A percentile compares a stretch with the other conserved stretches of the same genome.
phyloP scores from a whole-genome alignment of 2,329 filamentous ascomycete species.

The Penicillium paneum region DNA sequence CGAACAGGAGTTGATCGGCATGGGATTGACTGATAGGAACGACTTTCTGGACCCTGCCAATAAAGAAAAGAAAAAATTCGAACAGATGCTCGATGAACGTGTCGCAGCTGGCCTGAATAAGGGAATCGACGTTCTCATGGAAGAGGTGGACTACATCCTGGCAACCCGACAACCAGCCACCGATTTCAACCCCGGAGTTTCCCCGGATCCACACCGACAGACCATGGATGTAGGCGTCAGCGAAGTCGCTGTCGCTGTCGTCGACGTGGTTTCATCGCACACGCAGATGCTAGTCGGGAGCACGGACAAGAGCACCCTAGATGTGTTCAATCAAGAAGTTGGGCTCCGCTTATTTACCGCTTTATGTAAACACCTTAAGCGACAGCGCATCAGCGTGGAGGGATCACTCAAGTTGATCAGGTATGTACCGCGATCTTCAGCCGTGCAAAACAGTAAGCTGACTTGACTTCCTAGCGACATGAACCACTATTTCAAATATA shows the following conservation, averaged over 20 bases:
- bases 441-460: neutral
- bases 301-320: conserved; percentile 95
- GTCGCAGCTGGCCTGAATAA: conserved; percentile 95
- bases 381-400: conserved; percentile 84
- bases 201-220: conserved; percentile 32
- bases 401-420: conserved; percentile 87
- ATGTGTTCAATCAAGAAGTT: conserved; percentile 98
- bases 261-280: conserved; percentile 81
- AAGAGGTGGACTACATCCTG: conserved; percentile 93
- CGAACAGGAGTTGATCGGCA: conserved; percentile 82
- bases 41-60: conserved; percentile 91
- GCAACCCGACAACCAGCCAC: conserved; percentile 80
- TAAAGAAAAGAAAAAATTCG: conserved; percentile 96
- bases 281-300: conserved; percentile 90
- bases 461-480: conserved; percentile 64
- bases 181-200: conserved; percentile 76
- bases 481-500: conserved; percentile 86
- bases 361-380: conserved; percentile 95
- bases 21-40: conserved; percentile 82
- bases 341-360: conserved; percentile 87
- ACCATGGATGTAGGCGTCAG: conserved; percentile 62
- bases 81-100: conserved; percentile 96
- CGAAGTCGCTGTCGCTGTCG: conserved; percentile 72
- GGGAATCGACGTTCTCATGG: conserved; percentile 97
- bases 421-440: conserved; percentile 34